Evolutionary conservation across 2,329 filamentous ascomycete species (phyloP).

Genomic region (Ophiostoma quercus): DNA sequence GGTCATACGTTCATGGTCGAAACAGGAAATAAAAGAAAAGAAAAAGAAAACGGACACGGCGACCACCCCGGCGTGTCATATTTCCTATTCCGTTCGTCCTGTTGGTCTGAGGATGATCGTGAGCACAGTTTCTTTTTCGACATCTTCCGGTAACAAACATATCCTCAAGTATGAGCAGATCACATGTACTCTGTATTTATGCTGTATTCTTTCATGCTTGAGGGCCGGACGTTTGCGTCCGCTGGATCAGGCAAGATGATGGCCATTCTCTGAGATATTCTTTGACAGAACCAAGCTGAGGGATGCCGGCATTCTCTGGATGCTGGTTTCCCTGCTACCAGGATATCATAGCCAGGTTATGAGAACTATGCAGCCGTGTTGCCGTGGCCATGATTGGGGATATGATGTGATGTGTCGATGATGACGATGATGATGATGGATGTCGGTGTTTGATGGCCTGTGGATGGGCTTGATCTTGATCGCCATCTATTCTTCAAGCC

Average conservation of each 20-base stretch:
- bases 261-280: not conserved
- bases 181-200: not conserved
- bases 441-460: not conserved
- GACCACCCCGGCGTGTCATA: not conserved
- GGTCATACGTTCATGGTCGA: not conserved
- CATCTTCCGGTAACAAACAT: not conserved
- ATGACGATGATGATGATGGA: not conserved
- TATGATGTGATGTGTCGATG: not conserved
- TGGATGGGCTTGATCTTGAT: not conserved
- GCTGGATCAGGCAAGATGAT: not conserved
- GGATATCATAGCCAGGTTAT: not conserved
- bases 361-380: not conserved
- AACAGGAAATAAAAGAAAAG: too few relatives aligned
- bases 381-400: not conserved
- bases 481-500: not conserved
- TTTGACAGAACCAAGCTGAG: not conserved
- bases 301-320: not conserved
- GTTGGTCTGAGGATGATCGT: not conserved
- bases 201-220: not conserved
- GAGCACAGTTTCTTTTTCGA: not conserved
- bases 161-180: not conserved
- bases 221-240: not conserved
- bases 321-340: not conserved
- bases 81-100: slow-evolving; percentile 2
- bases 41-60: too few relatives aligned